Evolutionary conservation across 495 filamentous ascomycete genomes (phyloP), one percentile per base, ranked within the genome.

Genomic region (Talaromyces adpressus): DNA sequence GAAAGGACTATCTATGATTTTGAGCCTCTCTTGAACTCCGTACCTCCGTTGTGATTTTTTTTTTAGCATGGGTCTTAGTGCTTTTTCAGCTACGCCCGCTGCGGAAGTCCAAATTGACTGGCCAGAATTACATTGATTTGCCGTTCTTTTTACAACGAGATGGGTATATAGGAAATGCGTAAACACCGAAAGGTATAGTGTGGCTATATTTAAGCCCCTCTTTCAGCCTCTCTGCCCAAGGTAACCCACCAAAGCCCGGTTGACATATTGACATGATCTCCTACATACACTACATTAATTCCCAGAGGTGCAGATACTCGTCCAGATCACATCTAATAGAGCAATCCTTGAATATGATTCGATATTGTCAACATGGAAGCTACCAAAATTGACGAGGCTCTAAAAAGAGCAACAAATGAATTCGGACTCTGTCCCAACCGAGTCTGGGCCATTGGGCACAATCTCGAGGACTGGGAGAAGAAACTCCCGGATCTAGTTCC

Each of bases 351-450:
- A 4, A 41, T 41, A 41, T n/a, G 39, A 41, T 41, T 2, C 6
- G 6, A 11, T 1, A 18, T n/a, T 16, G 14, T 12, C 39, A 18
- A 45, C 7, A 45, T 45, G 51, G 18, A 53, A 27, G 23, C 51
- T 6, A 53, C 23, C 51, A 27, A 11, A 22, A 27, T 22, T n/a
- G 51, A 53, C 23, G 51, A 53, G 8, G 51, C 20, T 27, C 23
- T 53, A 22, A 2, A 25, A 22, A 53, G 51, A 53, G 66, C 65
- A 23, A 62, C 30, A 18, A 22, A 54, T 63, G 32, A 64, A 29
- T 58, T 70, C 18, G 58, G 61, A 18, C 62, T 71, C 20, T 71
- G 68, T 62, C 68, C 68, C 29, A 66, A 71, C 20, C 65, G 69
- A 18, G 53, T 71, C 8, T 71, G 69, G 69, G 63, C 68, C 12